Evolutionary conservation across 768 basidiomycete species (phyloP).

Genomic region (Russula foetens): DNA sequence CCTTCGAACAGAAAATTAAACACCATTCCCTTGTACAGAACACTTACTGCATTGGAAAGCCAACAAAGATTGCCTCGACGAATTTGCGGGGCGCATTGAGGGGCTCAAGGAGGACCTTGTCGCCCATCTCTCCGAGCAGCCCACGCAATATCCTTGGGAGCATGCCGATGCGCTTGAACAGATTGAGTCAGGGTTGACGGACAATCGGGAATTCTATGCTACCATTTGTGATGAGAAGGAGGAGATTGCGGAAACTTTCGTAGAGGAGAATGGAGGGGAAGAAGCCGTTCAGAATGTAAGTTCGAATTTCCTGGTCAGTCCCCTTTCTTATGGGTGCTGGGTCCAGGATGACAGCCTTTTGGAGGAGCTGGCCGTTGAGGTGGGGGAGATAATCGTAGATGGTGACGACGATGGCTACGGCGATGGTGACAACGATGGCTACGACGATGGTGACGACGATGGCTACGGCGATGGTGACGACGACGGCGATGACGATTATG

Average conservation of each 20-base stretch:
- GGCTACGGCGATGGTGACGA: no score
- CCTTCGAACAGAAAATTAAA: background rate
- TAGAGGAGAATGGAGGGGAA: slow-evolving; percentile 1
- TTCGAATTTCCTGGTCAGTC: background rate
- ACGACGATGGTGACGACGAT: no score
- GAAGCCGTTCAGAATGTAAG: background rate
- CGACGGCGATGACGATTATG: no score
- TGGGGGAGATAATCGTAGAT: no score
- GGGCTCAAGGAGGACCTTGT: background rate
- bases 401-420: no score
- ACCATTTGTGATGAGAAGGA: background rate
- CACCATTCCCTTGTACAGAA: background rate
- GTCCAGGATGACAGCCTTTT: background rate
- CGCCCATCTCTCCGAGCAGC: slow-evolving; percentile 4
- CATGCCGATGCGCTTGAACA: background rate
- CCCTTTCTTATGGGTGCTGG: background rate
- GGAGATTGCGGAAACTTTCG: background rate
- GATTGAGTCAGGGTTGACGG: background rate
- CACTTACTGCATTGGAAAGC: background rate
- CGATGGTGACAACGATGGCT: no score
- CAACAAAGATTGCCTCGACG: background rate
- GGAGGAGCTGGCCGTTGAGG: background rate
- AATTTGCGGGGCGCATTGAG: background rate
- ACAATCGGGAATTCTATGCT: background rate
- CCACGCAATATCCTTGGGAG: background rate